Evolutionary conservation across 441 rosid species (phyloP).

Genomic region (Eutrema salsugineum): DNA sequence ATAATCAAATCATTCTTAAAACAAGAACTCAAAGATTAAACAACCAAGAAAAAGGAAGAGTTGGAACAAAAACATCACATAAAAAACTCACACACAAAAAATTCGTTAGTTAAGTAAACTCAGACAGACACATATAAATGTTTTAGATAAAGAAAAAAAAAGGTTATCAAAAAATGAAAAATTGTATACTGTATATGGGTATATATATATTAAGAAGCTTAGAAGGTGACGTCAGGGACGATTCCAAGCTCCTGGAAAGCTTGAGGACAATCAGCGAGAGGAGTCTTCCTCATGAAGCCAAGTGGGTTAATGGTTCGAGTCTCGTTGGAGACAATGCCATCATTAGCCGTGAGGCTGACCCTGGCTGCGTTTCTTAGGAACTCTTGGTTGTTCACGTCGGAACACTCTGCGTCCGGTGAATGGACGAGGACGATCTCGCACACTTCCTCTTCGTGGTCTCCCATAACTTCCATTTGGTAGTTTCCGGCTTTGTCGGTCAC

Average conservation of each 20-base stretch:
- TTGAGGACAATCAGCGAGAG: conserved; percentile 38
- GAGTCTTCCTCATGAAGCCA: conserved; percentile 44
- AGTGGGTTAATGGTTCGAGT: conserved; percentile 48
- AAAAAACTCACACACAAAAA: background rate
- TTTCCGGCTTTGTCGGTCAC: conserved; percentile 37
- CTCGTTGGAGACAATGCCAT: conserved; percentile 40
- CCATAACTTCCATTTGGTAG: conserved; percentile 41
- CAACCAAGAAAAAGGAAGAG: background rate
- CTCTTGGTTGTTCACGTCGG: conserved; percentile 34
- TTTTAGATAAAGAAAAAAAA: background rate
- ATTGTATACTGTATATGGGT: background rate
- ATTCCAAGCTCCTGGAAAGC: conserved; percentile 54
- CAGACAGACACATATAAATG: background rate
- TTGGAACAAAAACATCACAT: background rate
- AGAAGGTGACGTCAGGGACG: conserved; percentile 23
- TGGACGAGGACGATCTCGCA: conserved; percentile 40
- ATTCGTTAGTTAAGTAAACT: conserved; percentile 2
- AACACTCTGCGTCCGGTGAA: conserved; percentile 43
- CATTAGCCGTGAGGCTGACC: conserved; percentile 43
- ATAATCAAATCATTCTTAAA: background rate
- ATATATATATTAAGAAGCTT: background rate
- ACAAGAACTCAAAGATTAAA: background rate
- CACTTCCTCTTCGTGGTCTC: conserved; percentile 56
- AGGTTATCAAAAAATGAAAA: background rate
- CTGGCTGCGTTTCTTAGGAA: conserved; percentile 36